Evolutionary conservation across 495 filamentous ascomycete genomes (phyloP).

Genomic region (Filosporella fistucella): DNA sequence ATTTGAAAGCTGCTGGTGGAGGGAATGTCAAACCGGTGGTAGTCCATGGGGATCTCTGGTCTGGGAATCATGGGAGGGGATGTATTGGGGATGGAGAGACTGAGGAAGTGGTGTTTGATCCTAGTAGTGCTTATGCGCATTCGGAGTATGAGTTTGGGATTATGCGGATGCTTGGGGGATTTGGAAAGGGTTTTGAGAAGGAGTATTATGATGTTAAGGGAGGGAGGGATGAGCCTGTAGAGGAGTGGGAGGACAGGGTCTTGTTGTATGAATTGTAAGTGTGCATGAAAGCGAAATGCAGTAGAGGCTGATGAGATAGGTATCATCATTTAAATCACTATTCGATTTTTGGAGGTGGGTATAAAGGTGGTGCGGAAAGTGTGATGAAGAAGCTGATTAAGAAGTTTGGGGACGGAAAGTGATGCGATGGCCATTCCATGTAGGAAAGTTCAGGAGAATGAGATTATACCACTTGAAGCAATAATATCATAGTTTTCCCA

Average conservation of each 20-base stretch:
- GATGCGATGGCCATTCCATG: no score
- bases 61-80: constrained; percentile 73
- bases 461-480: no score
- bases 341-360: constrained; percentile 69
- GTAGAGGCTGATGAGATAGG: constrained; percentile 32
- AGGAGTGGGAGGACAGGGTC: constrained; percentile 80
- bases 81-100: constrained; percentile 51
- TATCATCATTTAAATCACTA: constrained; percentile 92
- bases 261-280: constrained; percentile 78
- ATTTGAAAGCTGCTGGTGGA: constrained; percentile 53
- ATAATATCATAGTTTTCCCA: no score
- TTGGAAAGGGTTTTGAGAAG: constrained; percentile 63
- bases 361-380: constrained; percentile 12
- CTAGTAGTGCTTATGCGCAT: constrained; percentile 76
- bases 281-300: neutral
- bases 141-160: constrained; percentile 88
- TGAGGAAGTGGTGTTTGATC: constrained; percentile 84
- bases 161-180: constrained; percentile 95
- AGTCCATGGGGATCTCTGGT: constrained; percentile 90
- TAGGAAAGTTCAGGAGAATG: no score
- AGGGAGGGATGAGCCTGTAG: constrained; percentile 76
- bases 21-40: constrained; percentile 63
- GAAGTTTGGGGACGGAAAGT: constrained; percentile 21
- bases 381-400: constrained; percentile 16
- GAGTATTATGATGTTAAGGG: constrained; percentile 71